Evolutionary conservation across 1,284 basidiomycete species (phyloP), one percentile per base, ranked within the genome.

Genomic region (Ustilago curta): DNA sequence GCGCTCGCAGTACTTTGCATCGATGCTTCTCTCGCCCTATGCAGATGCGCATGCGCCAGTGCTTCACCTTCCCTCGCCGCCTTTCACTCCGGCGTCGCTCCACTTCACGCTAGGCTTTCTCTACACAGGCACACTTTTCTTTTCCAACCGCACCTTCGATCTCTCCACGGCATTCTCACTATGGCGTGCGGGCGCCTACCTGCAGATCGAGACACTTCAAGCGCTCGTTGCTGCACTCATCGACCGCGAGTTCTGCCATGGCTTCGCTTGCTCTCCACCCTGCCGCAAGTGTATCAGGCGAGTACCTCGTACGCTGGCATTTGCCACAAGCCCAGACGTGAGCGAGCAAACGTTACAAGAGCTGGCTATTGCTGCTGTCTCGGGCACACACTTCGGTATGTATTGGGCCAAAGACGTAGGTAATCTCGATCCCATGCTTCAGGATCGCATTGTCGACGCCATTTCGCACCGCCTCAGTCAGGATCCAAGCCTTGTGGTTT

Each of bases 21-120:
- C 90, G 7, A 90, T 91, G 44, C 88, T 95, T 16, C 84, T 92
- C 32, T 85, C 84, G 3, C 93, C 93, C 1, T 93, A 92, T 0
- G 55, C 80, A 2, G 80, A 82, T 40, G 45, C 77, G 0, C 49
- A 25, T 25, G 43, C 76, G 14, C 56, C 71, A 4, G 63, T 70
- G 6, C 21, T 83, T 29, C 60, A 56, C n/a, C 57, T 83, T 8
- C 81, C 81, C 2, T 66, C 70, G 29, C 95, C 95, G 0, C 95
- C 95, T 0, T 98, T 98, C 86, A 97, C 96, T 0, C 93, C 95
- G 0, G 93, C 95, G 0, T 93, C 94, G 0, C 87, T 97, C 3
- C 94, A 97, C 85, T 98, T 98, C 83, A 93, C 94, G 27, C 90
- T 99, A 29, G 95, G 95, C 16, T 95, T 91, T 85, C 89, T 95